Evolutionary conservation across 441 rosid genomes (phyloP).

Genomic region (Corymbia citriodora): DNA sequence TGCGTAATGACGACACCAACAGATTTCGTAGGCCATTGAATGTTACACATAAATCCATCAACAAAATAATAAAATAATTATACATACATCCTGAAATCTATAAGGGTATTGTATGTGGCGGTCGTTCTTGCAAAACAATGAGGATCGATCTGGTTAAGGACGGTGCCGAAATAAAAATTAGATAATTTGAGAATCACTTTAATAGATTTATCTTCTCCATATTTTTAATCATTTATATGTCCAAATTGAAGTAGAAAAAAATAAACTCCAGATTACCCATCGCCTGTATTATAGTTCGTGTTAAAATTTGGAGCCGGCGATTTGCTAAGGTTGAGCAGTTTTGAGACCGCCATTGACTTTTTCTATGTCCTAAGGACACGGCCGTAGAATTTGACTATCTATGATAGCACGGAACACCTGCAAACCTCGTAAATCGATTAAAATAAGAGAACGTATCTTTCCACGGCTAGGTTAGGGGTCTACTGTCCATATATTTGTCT

Average conservation of each 20-base stretch:
- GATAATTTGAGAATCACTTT: background rate
- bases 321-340: background rate
- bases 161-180: background rate
- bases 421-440: background rate
- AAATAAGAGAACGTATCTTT: background rate
- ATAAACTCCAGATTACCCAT: background rate
- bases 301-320: background rate
- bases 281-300: background rate
- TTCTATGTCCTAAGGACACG: background rate
- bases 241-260: background rate
- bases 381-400: accelerated
- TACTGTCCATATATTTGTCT: background rate
- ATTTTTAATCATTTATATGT: background rate
- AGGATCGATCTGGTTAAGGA: background rate
- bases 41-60: background rate
- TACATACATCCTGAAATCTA: background rate
- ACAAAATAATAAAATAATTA: background rate
- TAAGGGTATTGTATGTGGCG: no score
- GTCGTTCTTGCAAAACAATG: background rate
- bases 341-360: background rate
- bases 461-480: background rate
- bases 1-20: no score
- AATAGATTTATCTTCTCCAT: background rate
- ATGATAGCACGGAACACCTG: accelerated
- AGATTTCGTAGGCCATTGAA: background rate